Base-by-base conservation (phyloP, 129 eudicot species). In the Helichrysum umbraculigerum region DNA sequence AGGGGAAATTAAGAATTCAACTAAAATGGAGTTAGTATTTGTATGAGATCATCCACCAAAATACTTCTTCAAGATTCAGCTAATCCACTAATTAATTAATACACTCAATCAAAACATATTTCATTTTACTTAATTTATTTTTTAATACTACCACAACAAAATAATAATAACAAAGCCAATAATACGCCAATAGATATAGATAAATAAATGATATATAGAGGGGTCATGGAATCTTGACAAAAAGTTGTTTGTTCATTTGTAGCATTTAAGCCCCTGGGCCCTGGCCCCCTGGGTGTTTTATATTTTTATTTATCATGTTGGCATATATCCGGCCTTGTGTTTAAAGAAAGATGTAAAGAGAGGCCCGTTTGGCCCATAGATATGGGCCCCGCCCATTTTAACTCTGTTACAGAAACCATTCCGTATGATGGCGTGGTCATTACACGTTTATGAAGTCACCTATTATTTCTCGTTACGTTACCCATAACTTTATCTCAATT, bases 21-120 rank as follows among this genome's bases (percentile, higher is more conserved):
- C 51, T 29, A 56, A 56, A 68, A 58, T 80, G 84, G 79, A 80
- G 84, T 80, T 80, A 70, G 79, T 80, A 59, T 42, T 54, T 30
- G 14, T 30, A 56, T 74, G 79, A 79, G 51, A 66, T 80, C 84
- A 80, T 80, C 39, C 56, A 41, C 34, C 32, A 22, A 22, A 39
- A 78, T 76, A 78, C 81, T 41, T 41, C n/a, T 78, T 80, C 83
- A 74, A 67, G 62, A 57, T 60, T 74, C 15, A 74, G 70, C 79
- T 67, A 80, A 68, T 69, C 76, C 84, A 80, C 76, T 58, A 74
- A 20, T 57, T 73, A 74, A 50, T 32, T 57, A 79, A 35, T 65
- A 39, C n/a, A 17, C 68, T 72, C 35, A 39, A 52, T 52, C 17
- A 72, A 79, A 41, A 11, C n/a, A n/a, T 5, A 22, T 66, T 5